These are phyloP conservation scores for Phlebopus sp. DNA, from an alignment of 1,284 basidiomycete species.

Conservation along the genomic window DNA sequence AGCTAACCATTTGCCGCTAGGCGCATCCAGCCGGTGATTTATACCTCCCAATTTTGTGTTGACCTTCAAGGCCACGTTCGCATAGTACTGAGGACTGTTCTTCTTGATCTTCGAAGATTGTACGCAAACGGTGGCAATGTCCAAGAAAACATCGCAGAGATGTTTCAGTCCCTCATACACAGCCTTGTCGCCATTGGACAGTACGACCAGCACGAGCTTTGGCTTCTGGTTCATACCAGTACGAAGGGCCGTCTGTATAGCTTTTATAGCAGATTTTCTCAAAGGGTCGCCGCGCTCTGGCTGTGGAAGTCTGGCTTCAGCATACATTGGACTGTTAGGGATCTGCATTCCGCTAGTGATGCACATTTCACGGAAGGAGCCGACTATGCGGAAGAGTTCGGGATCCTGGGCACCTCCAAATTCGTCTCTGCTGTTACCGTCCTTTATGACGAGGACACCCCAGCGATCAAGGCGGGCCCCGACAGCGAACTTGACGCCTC, in stretches of 20 bases:
- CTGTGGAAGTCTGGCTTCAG: constrained; percentile 19
- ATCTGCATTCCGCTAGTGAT: constrained; percentile 57
- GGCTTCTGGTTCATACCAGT: constrained; percentile 36
- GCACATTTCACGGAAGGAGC: constrained; percentile 62
- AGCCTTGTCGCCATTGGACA: constrained; percentile 68
- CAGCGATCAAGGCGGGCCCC: constrained; percentile 56
- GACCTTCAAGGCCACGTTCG: constrained; percentile 76
- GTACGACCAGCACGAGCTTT: constrained; percentile 50
- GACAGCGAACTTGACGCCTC: constrained; percentile 58
- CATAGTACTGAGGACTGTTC: constrained; percentile 65
- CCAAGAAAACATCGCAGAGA: constrained; percentile 64
- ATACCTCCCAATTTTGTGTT: constrained; percentile 81
- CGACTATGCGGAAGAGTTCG: constrained; percentile 42
- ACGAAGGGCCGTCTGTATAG: constrained; percentile 25
- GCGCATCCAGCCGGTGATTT: constrained; percentile 62
- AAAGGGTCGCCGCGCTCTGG: constrained; percentile 21
- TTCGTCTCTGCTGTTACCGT: constrained; percentile 50
- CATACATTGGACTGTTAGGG: constrained; percentile 12
- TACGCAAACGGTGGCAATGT: constrained; percentile 71
- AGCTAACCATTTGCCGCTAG: constrained; percentile 53
- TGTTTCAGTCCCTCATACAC: constrained; percentile 73
- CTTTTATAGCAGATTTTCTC: constrained; percentile 20
- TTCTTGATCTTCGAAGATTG: constrained; percentile 66
- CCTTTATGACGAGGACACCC: constrained; percentile 64
- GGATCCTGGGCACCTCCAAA: constrained; percentile 53